phyloP scores from a whole-genome alignment of 192 early-diverging fungal species.

The Paraglomus brasilianum region DNA sequence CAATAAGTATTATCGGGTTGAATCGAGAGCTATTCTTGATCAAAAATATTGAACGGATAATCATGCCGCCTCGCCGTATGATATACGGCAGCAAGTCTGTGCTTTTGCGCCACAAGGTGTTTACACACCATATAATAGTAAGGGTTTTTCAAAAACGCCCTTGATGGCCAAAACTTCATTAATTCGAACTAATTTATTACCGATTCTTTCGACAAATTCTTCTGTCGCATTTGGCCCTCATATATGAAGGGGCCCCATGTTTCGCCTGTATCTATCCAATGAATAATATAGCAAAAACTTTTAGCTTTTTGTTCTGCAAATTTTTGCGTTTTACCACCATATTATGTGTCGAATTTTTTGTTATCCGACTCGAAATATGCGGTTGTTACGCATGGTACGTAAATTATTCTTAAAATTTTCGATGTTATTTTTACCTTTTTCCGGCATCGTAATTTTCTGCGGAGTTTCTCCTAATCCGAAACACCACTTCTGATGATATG shows the following conservation, averaged over 20 bases:
- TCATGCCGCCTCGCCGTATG: too few species aligned
- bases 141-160: too few species aligned
- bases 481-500: background rate
- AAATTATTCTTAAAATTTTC: conserved; percentile 7
- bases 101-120: too few species aligned
- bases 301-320: conserved; percentile 10
- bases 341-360: background rate
- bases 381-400: background rate
- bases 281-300: conserved; percentile 9
- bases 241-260: conserved; percentile 20
- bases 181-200: background rate
- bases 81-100: too few species aligned
- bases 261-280: conserved; percentile 16
- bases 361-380: conserved; percentile 7
- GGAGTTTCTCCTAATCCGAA: background rate
- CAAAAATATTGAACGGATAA: too few species aligned
- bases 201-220: conserved; percentile 17
- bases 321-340: background rate
- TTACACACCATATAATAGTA: too few species aligned
- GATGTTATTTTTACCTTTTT: conserved; percentile 2
- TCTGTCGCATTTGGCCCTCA: background rate
- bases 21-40: too few species aligned
- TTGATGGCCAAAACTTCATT: conserved; percentile 14
- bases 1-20: too few species aligned
- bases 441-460: background rate